Evolutionary conservation across 768 basidiomycete genomes (phyloP).

Genomic region (Serendipita sp.): DNA sequence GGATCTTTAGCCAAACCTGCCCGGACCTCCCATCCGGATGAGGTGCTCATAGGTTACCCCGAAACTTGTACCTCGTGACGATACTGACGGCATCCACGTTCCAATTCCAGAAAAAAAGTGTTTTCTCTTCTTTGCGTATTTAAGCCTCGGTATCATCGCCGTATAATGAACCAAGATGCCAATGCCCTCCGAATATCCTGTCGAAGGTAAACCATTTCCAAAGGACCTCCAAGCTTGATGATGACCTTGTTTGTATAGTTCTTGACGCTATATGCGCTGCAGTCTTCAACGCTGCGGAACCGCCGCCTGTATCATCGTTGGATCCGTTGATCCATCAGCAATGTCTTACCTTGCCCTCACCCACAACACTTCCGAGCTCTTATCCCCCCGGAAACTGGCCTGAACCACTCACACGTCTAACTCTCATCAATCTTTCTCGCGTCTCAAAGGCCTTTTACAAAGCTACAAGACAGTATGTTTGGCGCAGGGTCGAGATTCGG

Average conservation of each 20-base stretch:
- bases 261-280: slow-evolving; percentile 56
- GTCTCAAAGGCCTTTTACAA: slow-evolving; percentile 64
- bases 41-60: not conserved
- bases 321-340: slow-evolving; percentile 44
- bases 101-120: not conserved
- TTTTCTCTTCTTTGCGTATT: not conserved
- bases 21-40: not conserved
- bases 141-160: not conserved
- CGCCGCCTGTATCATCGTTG: slow-evolving; percentile 36
- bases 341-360: slow-evolving; percentile 19
- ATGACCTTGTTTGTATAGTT: slow-evolving; percentile 16
- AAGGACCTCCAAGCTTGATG: not conserved
- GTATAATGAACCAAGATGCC: not conserved
- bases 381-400: slow-evolving; percentile 53
- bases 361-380: slow-evolving; percentile 56
- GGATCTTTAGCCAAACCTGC: not conserved
- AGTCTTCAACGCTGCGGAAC: slow-evolving; percentile 46
- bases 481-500: slow-evolving; percentile 68
- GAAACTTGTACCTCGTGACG: not conserved
- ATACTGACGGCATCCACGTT: not conserved
- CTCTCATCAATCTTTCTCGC: slow-evolving; percentile 54
- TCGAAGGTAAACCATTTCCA: not conserved
- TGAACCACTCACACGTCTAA: slow-evolving; percentile 44
- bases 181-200: slow-evolving; percentile 4
- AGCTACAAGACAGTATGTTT: slow-evolving; percentile 78